phyloP scores from a whole-genome alignment of 306 rosid species.

The Cucurbita maxima region DNA sequence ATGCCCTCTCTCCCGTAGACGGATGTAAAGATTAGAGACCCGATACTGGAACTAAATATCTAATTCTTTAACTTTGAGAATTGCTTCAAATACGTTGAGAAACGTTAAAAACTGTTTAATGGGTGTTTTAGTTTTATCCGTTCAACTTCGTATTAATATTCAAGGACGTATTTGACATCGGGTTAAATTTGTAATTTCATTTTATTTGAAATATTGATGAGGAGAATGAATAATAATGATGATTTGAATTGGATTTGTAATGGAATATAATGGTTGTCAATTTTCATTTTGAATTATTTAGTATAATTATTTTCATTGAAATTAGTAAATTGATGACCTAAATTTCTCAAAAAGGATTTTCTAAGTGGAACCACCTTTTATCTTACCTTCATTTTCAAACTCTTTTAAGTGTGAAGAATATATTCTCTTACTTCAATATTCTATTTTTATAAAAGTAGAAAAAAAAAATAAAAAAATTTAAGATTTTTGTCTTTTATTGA shows the following conservation, averaged over 20 bases:
- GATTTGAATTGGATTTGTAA: background rate
- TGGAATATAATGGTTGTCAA: background rate
- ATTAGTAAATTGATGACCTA: background rate
- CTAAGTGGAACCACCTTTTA: background rate
- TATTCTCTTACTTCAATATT: background rate
- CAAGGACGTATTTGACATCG: too few species aligned
- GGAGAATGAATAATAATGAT: background rate
- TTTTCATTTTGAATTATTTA: background rate
- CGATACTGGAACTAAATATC: too few species aligned
- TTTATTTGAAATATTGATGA: background rate
- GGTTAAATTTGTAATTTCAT: too few species aligned
- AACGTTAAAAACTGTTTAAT: too few species aligned
- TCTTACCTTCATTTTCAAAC: background rate
- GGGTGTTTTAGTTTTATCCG: too few species aligned
- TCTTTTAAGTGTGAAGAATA: background rate
- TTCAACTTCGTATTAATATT: too few species aligned
- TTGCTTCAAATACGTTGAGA: background rate
- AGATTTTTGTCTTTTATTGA: background rate
- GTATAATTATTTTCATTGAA: background rate
- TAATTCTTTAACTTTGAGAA: too few species aligned
- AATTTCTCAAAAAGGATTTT: background rate
- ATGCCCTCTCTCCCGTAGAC: too few species aligned
- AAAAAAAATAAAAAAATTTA: background rate
- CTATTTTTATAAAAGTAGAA: background rate
- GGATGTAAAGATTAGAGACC: too few species aligned